phyloP scores from a whole-genome alignment of 192 early-diverging fungal species.

The Coemansia sp. region DNA sequence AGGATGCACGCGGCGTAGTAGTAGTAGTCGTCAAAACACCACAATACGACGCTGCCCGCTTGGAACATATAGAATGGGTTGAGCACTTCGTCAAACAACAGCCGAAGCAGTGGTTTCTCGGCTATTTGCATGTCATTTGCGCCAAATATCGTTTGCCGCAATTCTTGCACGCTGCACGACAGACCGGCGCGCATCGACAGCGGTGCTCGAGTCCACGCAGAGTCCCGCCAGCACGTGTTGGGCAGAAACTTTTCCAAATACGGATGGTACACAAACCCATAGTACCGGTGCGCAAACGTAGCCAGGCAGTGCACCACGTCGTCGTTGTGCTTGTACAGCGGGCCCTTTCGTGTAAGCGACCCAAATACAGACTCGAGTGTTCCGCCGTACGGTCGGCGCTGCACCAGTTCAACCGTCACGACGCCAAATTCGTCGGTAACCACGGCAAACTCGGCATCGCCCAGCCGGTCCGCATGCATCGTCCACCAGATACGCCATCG shows the following conservation, averaged over 20 bases:
- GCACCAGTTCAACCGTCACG: conserved; percentile 55
- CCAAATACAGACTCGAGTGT: conserved; percentile 69
- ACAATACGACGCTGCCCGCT: conserved; percentile 71
- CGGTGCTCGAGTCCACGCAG: conserved; percentile 44
- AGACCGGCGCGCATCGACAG: conserved; percentile 55
- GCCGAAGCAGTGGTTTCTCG: conserved; percentile 60
- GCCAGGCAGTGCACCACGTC: conserved; percentile 36
- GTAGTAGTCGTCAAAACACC: conserved; percentile 91
- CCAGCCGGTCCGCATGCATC: conserved; percentile 62
- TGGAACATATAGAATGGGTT: conserved; percentile 86
- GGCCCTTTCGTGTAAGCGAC: conserved; percentile 36
- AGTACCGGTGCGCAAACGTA: conserved; percentile 54
- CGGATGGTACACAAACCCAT: conserved; percentile 55
- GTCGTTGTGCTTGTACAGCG: conserved; percentile 33
- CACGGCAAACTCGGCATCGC: conserved; percentile 70
- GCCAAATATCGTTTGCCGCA: conserved; percentile 70
- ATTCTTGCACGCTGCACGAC: conserved; percentile 50
- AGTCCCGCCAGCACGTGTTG: conserved; percentile 54
- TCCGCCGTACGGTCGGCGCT: conserved; percentile 63
- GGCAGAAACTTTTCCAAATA: conserved; percentile 47
- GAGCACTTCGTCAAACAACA: conserved; percentile 72
- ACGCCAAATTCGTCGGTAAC: conserved; percentile 72
- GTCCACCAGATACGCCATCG: conserved; percentile 70
- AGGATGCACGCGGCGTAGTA: conserved; percentile 94
- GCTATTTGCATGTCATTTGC: conserved; percentile 71